These are phyloP conservation scores for Skeletonema potamos DNA, from an alignment of 108 stramenopile genomes.

Conservation along the genomic window DNA sequence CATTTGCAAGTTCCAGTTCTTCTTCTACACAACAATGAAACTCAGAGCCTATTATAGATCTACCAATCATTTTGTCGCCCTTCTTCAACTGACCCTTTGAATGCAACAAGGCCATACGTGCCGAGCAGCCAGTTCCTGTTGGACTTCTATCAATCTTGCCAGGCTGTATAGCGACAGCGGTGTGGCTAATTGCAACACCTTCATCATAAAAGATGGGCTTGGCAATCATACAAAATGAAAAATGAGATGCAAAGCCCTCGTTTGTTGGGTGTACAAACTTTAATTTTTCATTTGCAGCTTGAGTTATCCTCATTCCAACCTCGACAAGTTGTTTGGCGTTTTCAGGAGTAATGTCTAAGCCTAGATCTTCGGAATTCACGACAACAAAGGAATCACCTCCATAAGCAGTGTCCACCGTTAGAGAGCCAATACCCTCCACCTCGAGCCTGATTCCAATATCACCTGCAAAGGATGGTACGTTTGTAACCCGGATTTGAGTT, in stretches of 20 bases:
- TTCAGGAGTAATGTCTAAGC: background rate
- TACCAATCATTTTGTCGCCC: slow-evolving; percentile 8
- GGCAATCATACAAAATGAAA: slow-evolving; percentile 10
- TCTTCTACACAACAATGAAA: slow-evolving; percentile 8
- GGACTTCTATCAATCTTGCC: slow-evolving; percentile 19
- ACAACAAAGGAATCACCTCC: slow-evolving; percentile 45
- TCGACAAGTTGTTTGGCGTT: background rate
- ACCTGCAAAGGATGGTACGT: slow-evolving; percentile 36
- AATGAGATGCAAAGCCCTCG: background rate
- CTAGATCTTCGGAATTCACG: slow-evolving; percentile 10
- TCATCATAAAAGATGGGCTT: slow-evolving; percentile 9
- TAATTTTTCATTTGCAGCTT: slow-evolving; percentile 1
- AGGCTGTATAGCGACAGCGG: slow-evolving; percentile 12
- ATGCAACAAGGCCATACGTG: slow-evolving; percentile 18
- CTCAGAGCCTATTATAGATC: slow-evolving; percentile 10
- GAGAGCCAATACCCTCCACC: slow-evolving; percentile 1
- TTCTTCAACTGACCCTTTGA: background rate
- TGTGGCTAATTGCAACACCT: slow-evolving; percentile 2
- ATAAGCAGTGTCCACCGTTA: slow-evolving; percentile 26
- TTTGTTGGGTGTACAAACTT: background rate
- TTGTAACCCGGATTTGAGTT: slow-evolving; percentile 10
- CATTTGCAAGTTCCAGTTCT: background rate
- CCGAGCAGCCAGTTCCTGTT: slow-evolving; percentile 20
- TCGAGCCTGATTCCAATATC: slow-evolving; percentile 12
- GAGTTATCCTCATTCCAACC: slow-evolving; percentile 5